Conservation (phyloP, 2,329 filamentous ascomycete species). For the Fusarium sp. region DNA sequence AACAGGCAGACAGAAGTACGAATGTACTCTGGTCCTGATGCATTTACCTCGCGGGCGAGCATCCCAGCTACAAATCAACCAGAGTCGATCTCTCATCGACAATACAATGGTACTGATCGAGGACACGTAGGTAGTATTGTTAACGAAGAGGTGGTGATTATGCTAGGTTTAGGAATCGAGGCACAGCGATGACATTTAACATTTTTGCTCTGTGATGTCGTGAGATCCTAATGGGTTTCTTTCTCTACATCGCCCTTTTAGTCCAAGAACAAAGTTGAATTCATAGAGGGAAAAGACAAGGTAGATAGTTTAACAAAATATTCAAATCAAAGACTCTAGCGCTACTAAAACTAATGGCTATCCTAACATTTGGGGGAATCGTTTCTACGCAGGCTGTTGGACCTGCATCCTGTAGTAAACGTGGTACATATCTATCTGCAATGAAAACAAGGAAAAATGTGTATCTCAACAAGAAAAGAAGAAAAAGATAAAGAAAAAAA, state of each 20-base stretch:
- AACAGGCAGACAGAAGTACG: slow-evolving; percentile 21
- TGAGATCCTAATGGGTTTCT: neutral
- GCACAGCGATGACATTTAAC: slow-evolving; percentile 9
- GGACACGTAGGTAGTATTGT: slow-evolving; percentile 5
- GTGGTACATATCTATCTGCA: slow-evolving; percentile 46
- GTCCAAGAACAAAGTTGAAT: neutral
- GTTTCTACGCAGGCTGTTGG: slow-evolving; percentile 46
- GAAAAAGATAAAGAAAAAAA: neutral
- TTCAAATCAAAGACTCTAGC: slow-evolving; percentile 27
- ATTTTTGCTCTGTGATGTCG: slow-evolving; percentile 2
- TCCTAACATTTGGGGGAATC: slow-evolving; percentile 45
- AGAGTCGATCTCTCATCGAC: slow-evolving; percentile 27
- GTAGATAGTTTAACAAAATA: slow-evolving; percentile 2
- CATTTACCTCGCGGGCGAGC: slow-evolving; percentile 6
- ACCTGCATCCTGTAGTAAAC: slow-evolving; percentile 42
- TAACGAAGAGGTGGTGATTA: slow-evolving; percentile 8
- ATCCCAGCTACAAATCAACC: slow-evolving; percentile 18
- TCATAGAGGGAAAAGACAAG: neutral
- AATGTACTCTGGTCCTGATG: slow-evolving; percentile 2
- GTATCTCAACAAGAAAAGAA: slow-evolving; percentile 26
- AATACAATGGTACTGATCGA: slow-evolving; percentile 3
- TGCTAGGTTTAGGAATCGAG: slow-evolving; percentile 29
- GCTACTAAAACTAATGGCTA: slow-evolving; percentile 36
- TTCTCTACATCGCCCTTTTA: neutral
- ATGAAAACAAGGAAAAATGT: slow-evolving; percentile 32